Evolutionary conservation across 345 rosid species (phyloP).

Genomic region (Arabis hirsuta): DNA sequence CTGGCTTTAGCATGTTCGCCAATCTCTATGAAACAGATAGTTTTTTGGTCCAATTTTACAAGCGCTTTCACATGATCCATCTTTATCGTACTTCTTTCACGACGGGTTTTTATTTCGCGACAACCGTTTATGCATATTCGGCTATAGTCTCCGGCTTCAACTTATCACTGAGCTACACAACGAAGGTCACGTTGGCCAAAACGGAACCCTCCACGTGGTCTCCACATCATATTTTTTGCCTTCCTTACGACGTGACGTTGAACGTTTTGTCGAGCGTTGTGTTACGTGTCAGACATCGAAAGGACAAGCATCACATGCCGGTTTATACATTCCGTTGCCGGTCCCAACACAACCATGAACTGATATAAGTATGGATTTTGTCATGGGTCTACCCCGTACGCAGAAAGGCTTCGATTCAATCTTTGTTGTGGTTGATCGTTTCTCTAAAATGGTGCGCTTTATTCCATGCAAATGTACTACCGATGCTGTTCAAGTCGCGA

Average conservation of each 20-base stretch:
- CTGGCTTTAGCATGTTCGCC: too few relatives aligned
- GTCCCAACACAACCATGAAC: background rate
- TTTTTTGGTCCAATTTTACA: too few relatives aligned
- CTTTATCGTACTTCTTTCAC: too few relatives aligned
- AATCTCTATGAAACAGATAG: too few relatives aligned
- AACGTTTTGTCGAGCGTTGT: background rate
- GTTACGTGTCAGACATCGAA: background rate
- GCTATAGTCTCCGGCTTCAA: background rate
- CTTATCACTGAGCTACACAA: background rate
- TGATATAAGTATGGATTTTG: background rate
- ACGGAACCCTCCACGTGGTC: too few relatives aligned
- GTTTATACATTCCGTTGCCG: background rate
- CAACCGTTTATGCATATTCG: background rate
- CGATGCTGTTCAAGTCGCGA: too few relatives aligned
- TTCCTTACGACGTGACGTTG: background rate
- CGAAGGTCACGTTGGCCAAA: background rate
- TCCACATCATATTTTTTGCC: too few relatives aligned
- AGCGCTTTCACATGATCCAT: too few relatives aligned
- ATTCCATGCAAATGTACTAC: background rate
- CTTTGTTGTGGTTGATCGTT: background rate
- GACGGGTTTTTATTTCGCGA: too few relatives aligned
- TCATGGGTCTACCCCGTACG: background rate
- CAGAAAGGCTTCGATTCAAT: background rate
- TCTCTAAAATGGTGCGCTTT: background rate
- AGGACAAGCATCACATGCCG: background rate